Base-by-base conservation (phyloP, 371 early-diverging fungal species). In the Circinella minor region DNA sequence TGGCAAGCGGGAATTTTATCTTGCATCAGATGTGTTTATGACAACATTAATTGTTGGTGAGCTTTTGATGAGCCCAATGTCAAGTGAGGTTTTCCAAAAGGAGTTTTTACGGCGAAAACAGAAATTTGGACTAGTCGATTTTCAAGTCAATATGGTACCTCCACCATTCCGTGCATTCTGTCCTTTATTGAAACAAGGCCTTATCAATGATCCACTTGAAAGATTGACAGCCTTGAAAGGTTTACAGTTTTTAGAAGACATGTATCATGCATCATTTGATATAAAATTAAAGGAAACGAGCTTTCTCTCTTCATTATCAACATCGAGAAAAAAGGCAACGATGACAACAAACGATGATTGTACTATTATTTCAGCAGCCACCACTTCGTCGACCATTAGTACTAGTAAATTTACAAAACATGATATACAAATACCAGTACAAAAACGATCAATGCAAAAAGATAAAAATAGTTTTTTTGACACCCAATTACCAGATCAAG, bases 1-100 rank as follows among this genome's bases (percentile, higher is more conserved):
- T 4, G 37, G 39, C 3, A 0, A 60, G 1, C 46, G 69, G 3
- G 15, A 15, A 36, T 78, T 78, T 20, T 63, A 39, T 5, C 78
- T 73, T 20, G 69, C 72, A 15, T 80, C 81, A 0, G 81, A 80
- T 43, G 73, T 80, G 7, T 80, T 80, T 65, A 80, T 80, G 81
- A 78, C 71, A 6, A 77, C 67, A 0, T 9, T 80, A 3, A 77
- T 80, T 47, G 4, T 76, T 11, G 75, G 73, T 11, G 81, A 81
- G 39, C 4, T 78, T 1, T 61, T 77, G 71, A 71, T 79, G 7
- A 65, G 65, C 1, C 68, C 71, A 15, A 11, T 74, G 4, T 63
- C 51, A 7, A 73, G 76, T 43, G 39, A 39, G 1, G 70, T 61
- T 36, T 78, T 78, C 27, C 36, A 67, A 11, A 36, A 60, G 0